A percentile compares a stretch with the other conserved stretches of the same genome.
phyloP scores from a whole-genome alignment of 169 alveolate species.

The Toxoplasma gondii region DNA sequence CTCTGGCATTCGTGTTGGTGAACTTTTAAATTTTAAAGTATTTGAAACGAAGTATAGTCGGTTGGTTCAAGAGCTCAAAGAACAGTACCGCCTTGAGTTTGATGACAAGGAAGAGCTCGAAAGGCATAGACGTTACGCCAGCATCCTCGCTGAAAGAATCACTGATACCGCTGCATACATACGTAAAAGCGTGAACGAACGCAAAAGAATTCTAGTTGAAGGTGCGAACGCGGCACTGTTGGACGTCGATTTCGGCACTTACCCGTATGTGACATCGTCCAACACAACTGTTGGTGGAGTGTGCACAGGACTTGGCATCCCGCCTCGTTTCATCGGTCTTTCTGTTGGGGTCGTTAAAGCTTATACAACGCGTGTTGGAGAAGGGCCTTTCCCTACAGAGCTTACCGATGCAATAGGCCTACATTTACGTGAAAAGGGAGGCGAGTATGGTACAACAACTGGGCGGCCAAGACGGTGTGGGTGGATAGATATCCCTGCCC shows the following conservation, averaged over 20 bases:
- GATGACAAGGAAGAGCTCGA: constrained; percentile 54
- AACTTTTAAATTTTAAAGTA: not conserved
- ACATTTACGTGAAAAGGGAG: constrained; percentile 50
- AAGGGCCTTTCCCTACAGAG: constrained; percentile 97
- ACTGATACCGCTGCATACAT: not conserved
- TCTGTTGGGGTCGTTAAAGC: constrained; percentile 80
- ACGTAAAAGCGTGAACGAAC: not conserved
- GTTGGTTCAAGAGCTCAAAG: not conserved
- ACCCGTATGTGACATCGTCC: constrained; percentile 91
- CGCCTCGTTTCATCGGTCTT: constrained; percentile 81
- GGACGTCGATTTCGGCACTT: constrained; percentile 89
- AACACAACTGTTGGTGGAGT: constrained; percentile 86
- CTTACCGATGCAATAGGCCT: constrained; percentile 55
- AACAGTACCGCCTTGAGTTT: not conserved
- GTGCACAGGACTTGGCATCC: constrained; percentile 86
- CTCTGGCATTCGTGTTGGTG: constrained; percentile 49
- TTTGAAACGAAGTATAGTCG: constrained; percentile 9
- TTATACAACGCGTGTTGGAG: constrained; percentile 97
- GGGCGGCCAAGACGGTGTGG: constrained; percentile 97
- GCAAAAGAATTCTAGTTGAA: not conserved
- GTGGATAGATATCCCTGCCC: constrained; percentile 94
- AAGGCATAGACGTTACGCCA: constrained; percentile 35
- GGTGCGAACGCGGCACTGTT: constrained; percentile 91
- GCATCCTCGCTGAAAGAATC: not conserved
- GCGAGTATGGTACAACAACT: constrained; percentile 96